Conservation (phyloP, 2,329 filamentous ascomycete species). For the Aureobasidium sp. region DNA sequence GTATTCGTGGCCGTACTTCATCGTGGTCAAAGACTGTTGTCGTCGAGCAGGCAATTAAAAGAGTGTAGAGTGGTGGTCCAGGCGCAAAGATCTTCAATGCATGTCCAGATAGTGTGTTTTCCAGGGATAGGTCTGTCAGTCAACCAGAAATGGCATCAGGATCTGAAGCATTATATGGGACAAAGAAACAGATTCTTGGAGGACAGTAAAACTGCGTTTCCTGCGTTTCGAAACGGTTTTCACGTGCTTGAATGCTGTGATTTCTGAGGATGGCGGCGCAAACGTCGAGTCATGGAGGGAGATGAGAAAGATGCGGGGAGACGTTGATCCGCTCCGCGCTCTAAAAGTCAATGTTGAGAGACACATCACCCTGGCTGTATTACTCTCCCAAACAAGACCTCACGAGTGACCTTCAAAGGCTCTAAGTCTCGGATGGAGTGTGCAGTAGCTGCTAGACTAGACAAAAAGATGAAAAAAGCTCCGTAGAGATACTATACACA, state of each 20-base stretch:
- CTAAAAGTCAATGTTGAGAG: neutral
- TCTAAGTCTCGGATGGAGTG: too few relatives aligned
- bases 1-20: slow-evolving; percentile 85
- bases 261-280: neutral
- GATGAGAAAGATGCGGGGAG: slow-evolving; percentile 10
- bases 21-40: slow-evolving; percentile 31
- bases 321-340: neutral
- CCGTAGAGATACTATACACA: too few relatives aligned
- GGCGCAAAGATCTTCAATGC: slow-evolving; percentile 8
- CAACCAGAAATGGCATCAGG: neutral
- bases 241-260: slow-evolving; percentile 1
- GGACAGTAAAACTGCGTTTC: neutral
- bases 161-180: neutral
- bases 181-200: neutral
- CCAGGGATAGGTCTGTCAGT: neutral
- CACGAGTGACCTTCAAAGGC: neutral
- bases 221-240: neutral
- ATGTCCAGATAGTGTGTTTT: neutral
- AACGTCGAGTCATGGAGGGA: slow-evolving; percentile 5
- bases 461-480: too few relatives aligned
- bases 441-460: too few relatives aligned
- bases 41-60: neutral
- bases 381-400: too few relatives aligned
- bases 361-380: neutral
- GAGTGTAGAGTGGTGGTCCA: neutral